Evolutionary conservation across 228 moss, liverwort and hornwort species (phyloP), one percentile per base, ranked within the genome.

Genomic region (Sphagnum magellanicum): DNA sequence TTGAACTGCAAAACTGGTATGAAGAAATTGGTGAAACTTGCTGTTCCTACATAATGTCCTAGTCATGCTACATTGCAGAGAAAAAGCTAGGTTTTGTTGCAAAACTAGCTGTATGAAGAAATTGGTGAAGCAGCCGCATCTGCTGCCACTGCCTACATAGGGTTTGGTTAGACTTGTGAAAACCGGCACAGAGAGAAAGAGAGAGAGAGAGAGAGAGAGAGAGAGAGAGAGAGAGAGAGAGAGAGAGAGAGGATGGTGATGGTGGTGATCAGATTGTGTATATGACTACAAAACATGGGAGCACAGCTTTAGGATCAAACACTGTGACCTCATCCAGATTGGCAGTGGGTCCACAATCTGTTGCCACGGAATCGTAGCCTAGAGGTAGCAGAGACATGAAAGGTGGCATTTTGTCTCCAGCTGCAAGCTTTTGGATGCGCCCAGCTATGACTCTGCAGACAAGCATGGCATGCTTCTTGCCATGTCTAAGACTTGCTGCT

Each of bases 391-490:
- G 69, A 0, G 83, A 78, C 6, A 75, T 72, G 4, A 51, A 51
- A 16, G 71, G 80, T n/a, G 68, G 74, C 53, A 82, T 67, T 6
- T 78, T 66, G 5, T 75, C 74, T 16, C 72, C 75, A 16, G 73
- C 73, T 53, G 87, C 81, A 10, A 79, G 77, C 64, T 82, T 84
- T 63, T 80, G 87, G 5, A 92, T 87, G 61, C 95, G 73, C 8
- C 95, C 92, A 0, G 95, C 95, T 15, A 95, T 95, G 17, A 95
- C 95, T 78, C 95, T 76, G 66, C 95, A 95, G 5, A 95, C 89
- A 11, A 95, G 85, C 95, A 92, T 95, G 4, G 92, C 95, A 4
- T 92, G 80, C 32, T 32, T 32, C 32, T 32, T 32, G 32, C 32
- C 32, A 32, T 32, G 2, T 32, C 32, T 32, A 32, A 32, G 32